Evolutionary conservation across 2,329 filamentous ascomycete genomes (phyloP).

Genomic region (Phyllosticta citrichinensis): DNA sequence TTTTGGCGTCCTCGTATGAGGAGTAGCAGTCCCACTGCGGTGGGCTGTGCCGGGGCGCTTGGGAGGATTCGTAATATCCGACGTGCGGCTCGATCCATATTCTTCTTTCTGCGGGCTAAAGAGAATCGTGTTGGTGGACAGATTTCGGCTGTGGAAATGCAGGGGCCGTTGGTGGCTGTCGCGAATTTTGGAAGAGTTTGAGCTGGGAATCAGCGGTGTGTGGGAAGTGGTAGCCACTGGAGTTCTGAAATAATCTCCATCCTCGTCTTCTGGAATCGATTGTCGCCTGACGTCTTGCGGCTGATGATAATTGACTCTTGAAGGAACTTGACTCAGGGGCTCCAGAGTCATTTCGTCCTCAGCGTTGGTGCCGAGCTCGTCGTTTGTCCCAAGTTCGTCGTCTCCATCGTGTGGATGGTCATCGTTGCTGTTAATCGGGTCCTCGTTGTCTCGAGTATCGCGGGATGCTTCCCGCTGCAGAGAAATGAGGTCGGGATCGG

Average conservation of each 20-base stretch:
- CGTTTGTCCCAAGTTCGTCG: slow-evolving; percentile 77
- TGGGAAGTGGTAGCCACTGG: slow-evolving; percentile 26
- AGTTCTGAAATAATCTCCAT: slow-evolving; percentile 34
- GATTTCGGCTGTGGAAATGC: slow-evolving; percentile 52
- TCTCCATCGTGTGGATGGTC: slow-evolving; percentile 60
- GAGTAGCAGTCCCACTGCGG: slow-evolving; percentile 26
- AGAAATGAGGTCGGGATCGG: slow-evolving; percentile 43
- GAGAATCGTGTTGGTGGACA: slow-evolving; percentile 74
- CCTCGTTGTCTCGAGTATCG: slow-evolving; percentile 35
- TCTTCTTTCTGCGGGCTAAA: slow-evolving; percentile 59
- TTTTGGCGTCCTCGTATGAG: slow-evolving; percentile 14
- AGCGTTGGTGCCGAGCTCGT: slow-evolving; percentile 47
- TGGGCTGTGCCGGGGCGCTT: slow-evolving; percentile 17
- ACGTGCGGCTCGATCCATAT: slow-evolving; percentile 28
- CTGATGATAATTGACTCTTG: slow-evolving; percentile 2
- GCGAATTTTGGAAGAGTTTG: slow-evolving; percentile 13
- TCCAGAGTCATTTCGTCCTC: slow-evolving; percentile 24
- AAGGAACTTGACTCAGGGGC: slow-evolving; percentile 14
- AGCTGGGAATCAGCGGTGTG: slow-evolving; percentile 17
- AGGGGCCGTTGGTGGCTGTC: background rate
- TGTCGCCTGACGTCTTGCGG: slow-evolving; percentile 13
- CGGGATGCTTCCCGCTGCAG: slow-evolving; percentile 26
- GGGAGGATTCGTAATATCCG: slow-evolving; percentile 26
- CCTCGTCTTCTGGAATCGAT: slow-evolving; percentile 19
- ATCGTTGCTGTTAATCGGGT: slow-evolving; percentile 24